A percentile compares a stretch with the other conserved stretches of the same genome.
Evolutionary conservation across 1,284 basidiomycete species (phyloP).

Genomic region (Ustilago shanxiensis): DNA sequence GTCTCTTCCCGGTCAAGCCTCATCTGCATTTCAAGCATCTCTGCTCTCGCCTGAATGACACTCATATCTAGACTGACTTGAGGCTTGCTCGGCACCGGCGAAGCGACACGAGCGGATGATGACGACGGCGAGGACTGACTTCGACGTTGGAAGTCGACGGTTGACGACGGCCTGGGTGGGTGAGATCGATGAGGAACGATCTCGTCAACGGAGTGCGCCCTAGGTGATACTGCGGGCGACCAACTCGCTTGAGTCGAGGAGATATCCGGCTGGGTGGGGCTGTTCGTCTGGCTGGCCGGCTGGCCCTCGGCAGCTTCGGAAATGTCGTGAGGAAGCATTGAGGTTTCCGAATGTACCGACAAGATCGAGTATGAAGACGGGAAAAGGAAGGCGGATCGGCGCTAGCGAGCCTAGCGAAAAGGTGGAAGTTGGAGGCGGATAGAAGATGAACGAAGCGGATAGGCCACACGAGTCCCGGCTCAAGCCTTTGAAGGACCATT

Average conservation of each 20-base stretch:
- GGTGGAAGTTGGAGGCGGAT: not conserved
- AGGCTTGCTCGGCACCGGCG: conserved; percentile 1
- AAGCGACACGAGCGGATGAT: not conserved
- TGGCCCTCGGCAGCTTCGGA: not conserved
- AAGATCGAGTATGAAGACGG: not conserved
- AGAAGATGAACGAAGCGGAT: not conserved
- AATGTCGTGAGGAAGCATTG: not conserved
- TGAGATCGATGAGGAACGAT: conserved; percentile 5
- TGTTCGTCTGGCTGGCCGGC: not conserved
- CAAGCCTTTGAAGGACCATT: not conserved
- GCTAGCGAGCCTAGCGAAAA: not conserved
- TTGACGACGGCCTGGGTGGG: not conserved
- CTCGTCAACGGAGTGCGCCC: conserved; percentile 6
- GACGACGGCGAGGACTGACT: conserved; percentile 7
- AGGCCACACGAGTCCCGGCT: not conserved
- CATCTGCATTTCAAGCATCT: conserved; percentile 34
- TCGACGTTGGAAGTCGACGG: not conserved
- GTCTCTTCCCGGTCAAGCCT: conserved; percentile 16
- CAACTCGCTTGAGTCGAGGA: conserved; percentile 1
- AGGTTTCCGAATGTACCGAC: not conserved
- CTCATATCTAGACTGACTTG: conserved; percentile 23
- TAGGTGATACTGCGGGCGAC: conserved; percentile 6
- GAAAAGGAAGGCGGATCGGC: not conserved
- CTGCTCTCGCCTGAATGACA: conserved; percentile 36
- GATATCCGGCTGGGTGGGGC: not conserved